phyloP scores from a whole-genome alignment of 495 filamentous ascomycete species.

The Parathielavia hyrcaniae region DNA sequence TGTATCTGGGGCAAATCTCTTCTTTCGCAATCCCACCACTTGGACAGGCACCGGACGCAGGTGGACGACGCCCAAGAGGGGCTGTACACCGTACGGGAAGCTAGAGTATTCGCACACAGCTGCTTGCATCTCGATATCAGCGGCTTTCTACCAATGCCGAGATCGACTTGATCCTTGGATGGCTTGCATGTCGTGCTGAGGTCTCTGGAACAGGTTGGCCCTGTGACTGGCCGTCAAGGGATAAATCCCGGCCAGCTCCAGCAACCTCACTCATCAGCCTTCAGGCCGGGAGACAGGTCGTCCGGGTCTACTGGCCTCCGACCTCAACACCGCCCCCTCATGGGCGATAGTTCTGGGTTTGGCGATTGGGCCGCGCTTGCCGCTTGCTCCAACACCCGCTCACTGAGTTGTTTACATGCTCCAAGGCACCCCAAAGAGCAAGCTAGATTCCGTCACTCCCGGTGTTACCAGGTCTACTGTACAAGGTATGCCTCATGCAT shows the following conservation, averaged over 20 bases:
- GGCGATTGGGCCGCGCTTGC: neutral
- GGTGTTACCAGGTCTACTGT: no score
- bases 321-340: neutral
- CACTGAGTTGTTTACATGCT: neutral
- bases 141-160: neutral
- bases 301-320: constrained; percentile 3
- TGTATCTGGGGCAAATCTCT: no score
- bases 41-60: no score
- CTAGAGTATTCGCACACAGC: neutral
- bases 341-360: neutral
- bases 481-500: no score
- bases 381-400: neutral
- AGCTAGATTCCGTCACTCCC: no score
- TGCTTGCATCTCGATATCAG: neutral
- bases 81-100: no score
- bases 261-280: neutral
- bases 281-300: neutral
- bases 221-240: neutral
- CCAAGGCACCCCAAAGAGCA: neutral
- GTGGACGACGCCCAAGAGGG: neutral
- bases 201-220: neutral
- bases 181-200: constrained; percentile 1
- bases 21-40: no score
- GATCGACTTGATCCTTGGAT: constrained; percentile 13
- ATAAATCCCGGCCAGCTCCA: neutral